A percentile compares a stretch with the other conserved stretches of the same genome.
phyloP scores from a whole-genome alignment of 257 asterid species.

The Nemophila menziesii region DNA sequence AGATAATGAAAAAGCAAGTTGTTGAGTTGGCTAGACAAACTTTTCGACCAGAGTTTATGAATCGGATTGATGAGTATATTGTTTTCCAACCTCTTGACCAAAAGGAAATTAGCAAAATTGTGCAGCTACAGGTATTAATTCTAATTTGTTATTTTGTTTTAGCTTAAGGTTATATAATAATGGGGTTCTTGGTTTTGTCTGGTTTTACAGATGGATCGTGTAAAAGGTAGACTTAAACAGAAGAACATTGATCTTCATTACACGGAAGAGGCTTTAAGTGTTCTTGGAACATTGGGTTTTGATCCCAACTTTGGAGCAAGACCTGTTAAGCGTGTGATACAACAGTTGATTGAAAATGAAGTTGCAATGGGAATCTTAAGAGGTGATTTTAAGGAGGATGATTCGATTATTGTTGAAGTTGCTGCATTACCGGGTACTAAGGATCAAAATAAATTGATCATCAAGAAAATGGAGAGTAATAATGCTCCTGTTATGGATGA shows the following conservation, averaged over 20 bases:
- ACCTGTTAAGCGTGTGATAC: constrained; percentile 90
- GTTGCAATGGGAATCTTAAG: constrained; percentile 84
- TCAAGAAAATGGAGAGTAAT: too few relatives aligned
- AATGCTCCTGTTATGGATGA: too few relatives aligned
- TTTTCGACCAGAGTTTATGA: constrained; percentile 96
- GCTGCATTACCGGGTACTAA: too few relatives aligned
- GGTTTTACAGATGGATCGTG: constrained; percentile 87
- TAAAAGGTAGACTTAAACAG: constrained; percentile 68
- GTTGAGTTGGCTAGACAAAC: constrained; percentile 78
- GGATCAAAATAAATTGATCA: too few relatives aligned
- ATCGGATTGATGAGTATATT: constrained; percentile 84
- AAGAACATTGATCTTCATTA: constrained; percentile 65
- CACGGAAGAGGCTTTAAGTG: constrained; percentile 63
- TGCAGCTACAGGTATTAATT: constrained; percentile 82
- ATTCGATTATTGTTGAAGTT: constrained; percentile 44
- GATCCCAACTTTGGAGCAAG: constrained; percentile 94
- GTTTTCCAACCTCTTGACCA: constrained; percentile 94
- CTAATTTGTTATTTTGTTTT: constrained; percentile 1
- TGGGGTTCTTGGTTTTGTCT: background rate
- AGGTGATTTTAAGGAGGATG: constrained; percentile 83
- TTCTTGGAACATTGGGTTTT: constrained; percentile 67
- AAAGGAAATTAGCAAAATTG: constrained; percentile 53
- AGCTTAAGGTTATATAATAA: background rate
- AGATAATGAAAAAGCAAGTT: constrained; percentile 55
- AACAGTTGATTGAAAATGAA: constrained; percentile 75